A percentile compares a stretch with the other conserved stretches of the same genome.
Evolutionary conservation across 176 grass and related monocot genomes (phyloP).

Genomic region (Typha latifolia): DNA sequence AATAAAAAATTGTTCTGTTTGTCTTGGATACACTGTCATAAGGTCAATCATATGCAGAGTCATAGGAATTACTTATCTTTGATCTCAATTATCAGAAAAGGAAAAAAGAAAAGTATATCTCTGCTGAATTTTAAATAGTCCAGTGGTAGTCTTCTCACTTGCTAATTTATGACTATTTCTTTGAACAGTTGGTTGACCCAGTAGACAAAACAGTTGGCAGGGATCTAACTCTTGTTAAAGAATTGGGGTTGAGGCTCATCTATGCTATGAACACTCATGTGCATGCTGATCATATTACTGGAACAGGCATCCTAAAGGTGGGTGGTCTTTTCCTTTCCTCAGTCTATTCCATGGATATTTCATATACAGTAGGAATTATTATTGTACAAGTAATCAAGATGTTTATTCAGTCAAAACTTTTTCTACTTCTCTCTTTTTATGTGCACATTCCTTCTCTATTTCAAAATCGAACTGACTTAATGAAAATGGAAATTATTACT

Average conservation of each 20-base stretch:
- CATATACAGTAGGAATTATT: neutral
- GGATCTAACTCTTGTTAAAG: constrained; percentile 76
- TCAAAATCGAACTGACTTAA: neutral
- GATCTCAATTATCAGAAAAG: too few species aligned
- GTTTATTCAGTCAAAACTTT: too few species aligned
- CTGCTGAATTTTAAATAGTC: neutral
- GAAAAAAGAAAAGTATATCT: too few species aligned
- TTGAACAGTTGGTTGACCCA: constrained; percentile 65
- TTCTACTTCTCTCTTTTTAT: too few species aligned
- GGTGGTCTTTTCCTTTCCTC: neutral
- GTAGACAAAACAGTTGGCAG: constrained; percentile 75
- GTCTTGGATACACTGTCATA: too few species aligned
- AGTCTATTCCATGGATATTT: neutral
- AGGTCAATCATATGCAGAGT: too few species aligned
- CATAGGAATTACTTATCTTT: too few species aligned
- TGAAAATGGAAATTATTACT: constrained; percentile 7
- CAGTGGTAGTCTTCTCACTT: neutral
- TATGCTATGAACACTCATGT: constrained; percentile 98
- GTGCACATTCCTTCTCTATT: too few species aligned
- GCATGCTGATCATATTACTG: constrained; percentile 91
- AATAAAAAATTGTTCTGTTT: too few species aligned
- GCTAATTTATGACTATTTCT: constrained; percentile 2
- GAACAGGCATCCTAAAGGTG: constrained; percentile 85
- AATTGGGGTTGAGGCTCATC: constrained; percentile 80
- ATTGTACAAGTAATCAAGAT: too few species aligned